These are phyloP conservation scores for Ulota crispa DNA, from an alignment of 225 moss, liverwort and hornwort genomes.

Conservation along the genomic window DNA sequence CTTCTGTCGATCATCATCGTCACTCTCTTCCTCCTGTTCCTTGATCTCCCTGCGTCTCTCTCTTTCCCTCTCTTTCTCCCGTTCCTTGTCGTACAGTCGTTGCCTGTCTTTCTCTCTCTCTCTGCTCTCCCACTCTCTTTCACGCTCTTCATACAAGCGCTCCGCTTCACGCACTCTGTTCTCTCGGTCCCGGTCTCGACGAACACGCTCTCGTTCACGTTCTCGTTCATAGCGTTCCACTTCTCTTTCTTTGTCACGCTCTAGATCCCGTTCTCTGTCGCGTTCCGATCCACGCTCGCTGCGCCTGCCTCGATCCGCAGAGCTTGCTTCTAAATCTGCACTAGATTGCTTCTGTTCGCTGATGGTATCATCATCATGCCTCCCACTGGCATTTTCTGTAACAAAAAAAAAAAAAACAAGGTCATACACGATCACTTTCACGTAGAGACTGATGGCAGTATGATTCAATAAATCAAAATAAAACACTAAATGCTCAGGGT, in stretches of 20 bases:
- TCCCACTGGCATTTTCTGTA: constrained; percentile 73
- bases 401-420: constrained; percentile 1
- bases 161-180: constrained; percentile 79
- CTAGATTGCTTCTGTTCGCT: constrained; percentile 78
- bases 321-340: constrained; percentile 68
- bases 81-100: constrained; percentile 73
- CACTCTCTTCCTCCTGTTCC: constrained; percentile 95
- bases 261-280: constrained; percentile 85
- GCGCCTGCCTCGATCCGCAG: constrained; percentile 74
- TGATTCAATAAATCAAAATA: neutral
- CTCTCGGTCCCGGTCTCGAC: constrained; percentile 87
- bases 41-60: constrained; percentile 88
- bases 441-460: neutral
- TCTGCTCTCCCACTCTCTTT: constrained; percentile 88
- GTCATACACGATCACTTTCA: neutral
- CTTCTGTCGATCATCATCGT: constrained; percentile 90
- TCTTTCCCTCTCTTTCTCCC: constrained; percentile 90
- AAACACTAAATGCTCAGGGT: no score
- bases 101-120: constrained; percentile 91
- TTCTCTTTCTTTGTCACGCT: constrained; percentile 92
- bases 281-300: constrained; percentile 86
- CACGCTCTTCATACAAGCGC: constrained; percentile 81
- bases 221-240: constrained; percentile 86
- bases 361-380: constrained; percentile 73
- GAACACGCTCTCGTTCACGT: constrained; percentile 73